A percentile compares a stretch with the other conserved stretches of the same genome.
Conservation (phyloP, 2,329 filamentous ascomycete species). For the Penicillium sp. region DNA sequence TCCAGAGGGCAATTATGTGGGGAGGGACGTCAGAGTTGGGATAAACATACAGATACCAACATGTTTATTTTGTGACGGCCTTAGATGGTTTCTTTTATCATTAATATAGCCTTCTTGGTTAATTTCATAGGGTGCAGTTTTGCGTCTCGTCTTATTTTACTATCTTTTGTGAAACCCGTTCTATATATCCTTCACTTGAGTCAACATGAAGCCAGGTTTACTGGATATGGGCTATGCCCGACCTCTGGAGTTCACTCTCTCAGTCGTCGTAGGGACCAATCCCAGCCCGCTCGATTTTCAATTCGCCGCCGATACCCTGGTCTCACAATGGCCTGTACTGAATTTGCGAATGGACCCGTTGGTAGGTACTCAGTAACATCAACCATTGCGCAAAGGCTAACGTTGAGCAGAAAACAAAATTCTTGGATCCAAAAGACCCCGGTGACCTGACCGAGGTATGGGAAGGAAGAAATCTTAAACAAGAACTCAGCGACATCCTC, state of each 20-base stretch:
- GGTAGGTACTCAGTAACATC: not conserved
- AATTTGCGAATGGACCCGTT: slow-evolving; percentile 8
- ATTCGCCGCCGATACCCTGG: slow-evolving; percentile 11
- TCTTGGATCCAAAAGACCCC: slow-evolving; percentile 5
- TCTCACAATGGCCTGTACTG: slow-evolving; percentile 10
- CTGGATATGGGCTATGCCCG: slow-evolving; percentile 11
- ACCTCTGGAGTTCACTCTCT: slow-evolving; percentile 5
- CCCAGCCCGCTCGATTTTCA: slow-evolving; percentile 12
- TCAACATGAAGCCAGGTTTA: slow-evolving; percentile 5
- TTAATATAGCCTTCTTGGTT: not conserved
- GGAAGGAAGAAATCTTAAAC: not conserved
- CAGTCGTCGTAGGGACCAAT: slow-evolving; percentile 3
- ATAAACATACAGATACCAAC: not conserved
- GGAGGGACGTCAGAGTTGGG: not conserved
- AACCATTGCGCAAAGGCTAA: not conserved
- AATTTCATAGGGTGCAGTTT: not conserved
- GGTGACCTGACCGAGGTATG: slow-evolving; percentile 6
- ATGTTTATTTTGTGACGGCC: not conserved
- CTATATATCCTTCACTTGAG: too few species aligned
- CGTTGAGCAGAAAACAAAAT: slow-evolving; percentile 5
- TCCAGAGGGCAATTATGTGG: slow-evolving; percentile 7
- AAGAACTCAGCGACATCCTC: slow-evolving; percentile 5
- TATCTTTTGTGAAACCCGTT: not conserved
- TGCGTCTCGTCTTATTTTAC: not conserved
- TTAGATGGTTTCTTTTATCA: not conserved